Conservation (phyloP, 306 rosid species). For the Castanea sativa region DNA sequence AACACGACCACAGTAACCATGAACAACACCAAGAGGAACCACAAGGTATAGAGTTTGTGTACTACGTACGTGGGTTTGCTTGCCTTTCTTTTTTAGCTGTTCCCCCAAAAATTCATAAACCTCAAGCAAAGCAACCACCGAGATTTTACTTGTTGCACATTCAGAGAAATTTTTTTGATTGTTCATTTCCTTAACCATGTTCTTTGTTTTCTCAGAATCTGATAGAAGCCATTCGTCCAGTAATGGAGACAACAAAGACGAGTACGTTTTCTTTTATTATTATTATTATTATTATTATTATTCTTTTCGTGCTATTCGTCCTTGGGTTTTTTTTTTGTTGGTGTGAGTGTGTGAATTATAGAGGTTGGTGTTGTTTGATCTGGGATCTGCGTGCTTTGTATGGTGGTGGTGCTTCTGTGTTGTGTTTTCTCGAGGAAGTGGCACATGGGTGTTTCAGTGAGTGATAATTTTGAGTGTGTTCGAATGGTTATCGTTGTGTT, state of each 20-base stretch:
- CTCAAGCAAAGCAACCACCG: not conserved
- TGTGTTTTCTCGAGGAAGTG: conserved; percentile 20
- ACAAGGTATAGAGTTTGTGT: conserved; percentile 40
- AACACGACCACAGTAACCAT: conserved; percentile 18
- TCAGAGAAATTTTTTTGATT: conserved; percentile 10
- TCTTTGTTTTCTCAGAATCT: conserved; percentile 45
- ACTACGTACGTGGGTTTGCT: not conserved
- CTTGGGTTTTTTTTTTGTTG: conserved; percentile 5
- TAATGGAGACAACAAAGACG: conserved; percentile 39
- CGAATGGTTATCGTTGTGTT: conserved; percentile 1
- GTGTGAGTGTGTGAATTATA: conserved; percentile 15
- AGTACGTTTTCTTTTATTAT: conserved; percentile 38
- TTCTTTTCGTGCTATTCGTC: conserved; percentile 15
- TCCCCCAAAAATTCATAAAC: conserved; percentile 1
- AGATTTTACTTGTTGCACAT: not conserved
- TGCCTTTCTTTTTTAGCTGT: conserved; percentile 1
- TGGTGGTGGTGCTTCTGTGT: conserved; percentile 13
- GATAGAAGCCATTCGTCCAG: conserved; percentile 58
- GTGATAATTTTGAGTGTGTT: conserved; percentile 11
- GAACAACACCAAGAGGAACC: conserved; percentile 35
- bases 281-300: too few species aligned
- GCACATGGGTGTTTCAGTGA: conserved; percentile 3
- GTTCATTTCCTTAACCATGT: conserved; percentile 24
- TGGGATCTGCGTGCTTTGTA: conserved; percentile 27
- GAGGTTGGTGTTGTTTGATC: conserved; percentile 38